Evolutionary conservation across 2,329 filamentous ascomycete genomes (phyloP).

Genomic region (Mycosphaerella arachidis): DNA sequence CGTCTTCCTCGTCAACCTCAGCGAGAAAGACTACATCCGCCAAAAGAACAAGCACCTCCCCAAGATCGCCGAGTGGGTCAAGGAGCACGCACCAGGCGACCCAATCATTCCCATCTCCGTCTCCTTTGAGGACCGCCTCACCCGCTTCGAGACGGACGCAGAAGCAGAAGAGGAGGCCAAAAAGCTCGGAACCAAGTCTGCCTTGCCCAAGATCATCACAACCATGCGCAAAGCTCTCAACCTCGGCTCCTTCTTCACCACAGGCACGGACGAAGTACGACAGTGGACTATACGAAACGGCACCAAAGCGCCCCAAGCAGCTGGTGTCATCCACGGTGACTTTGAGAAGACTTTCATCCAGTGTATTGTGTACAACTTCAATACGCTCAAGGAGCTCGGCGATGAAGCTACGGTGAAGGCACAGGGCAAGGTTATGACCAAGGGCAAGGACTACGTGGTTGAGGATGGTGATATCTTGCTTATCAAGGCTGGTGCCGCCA

Average conservation of each 20-base stretch:
- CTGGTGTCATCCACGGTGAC: slow-evolving; percentile 95
- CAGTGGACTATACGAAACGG: slow-evolving; percentile 97
- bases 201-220: slow-evolving; percentile 82
- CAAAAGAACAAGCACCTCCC: slow-evolving; percentile 99
- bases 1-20: slow-evolving; percentile 94
- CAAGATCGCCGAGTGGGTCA: slow-evolving; percentile 93
- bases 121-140: slow-evolving; percentile 85
- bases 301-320: slow-evolving; percentile 95
- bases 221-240: slow-evolving; percentile 91
- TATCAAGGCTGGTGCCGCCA: slow-evolving; percentile 85
- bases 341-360: slow-evolving; percentile 99
- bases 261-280: slow-evolving; percentile 88
- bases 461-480: slow-evolving; percentile 78
- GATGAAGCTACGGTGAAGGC: slow-evolving; percentile 86
- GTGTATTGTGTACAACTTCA: slow-evolving; percentile 88
- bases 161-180: slow-evolving; percentile 83
- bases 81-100: slow-evolving; percentile 80
- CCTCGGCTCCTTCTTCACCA: slow-evolving; percentile 95
- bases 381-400: slow-evolving; percentile 73
- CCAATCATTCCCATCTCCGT: slow-evolving; percentile 92
- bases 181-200: slow-evolving; percentile 78
- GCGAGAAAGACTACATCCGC: slow-evolving; percentile 92
- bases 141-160: slow-evolving; percentile 70
- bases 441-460: slow-evolving; percentile 94
- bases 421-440: slow-evolving; percentile 95